These are phyloP conservation scores for Cornus controversa DNA, from an alignment of 148 eudicot genomes.

Conservation along the genomic window DNA sequence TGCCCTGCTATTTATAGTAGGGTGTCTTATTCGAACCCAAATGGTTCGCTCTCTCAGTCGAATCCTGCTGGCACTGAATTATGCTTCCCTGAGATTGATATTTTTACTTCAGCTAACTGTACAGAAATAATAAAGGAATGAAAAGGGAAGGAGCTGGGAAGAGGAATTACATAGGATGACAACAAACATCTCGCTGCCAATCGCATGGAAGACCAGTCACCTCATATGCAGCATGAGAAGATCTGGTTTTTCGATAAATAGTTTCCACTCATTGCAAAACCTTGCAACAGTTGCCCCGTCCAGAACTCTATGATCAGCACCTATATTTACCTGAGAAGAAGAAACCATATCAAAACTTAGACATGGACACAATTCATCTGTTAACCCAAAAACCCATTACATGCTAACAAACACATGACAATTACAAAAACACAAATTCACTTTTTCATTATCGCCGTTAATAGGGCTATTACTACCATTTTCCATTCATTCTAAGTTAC, in stretches of 20 bases:
- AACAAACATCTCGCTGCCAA: not conserved
- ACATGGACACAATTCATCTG: not conserved
- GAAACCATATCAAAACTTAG: not conserved
- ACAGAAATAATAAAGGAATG: not conserved
- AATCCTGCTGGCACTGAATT: not conserved
- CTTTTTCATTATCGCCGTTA: not conserved
- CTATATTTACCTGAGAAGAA: slow-evolving; percentile 69
- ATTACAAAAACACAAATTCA: not conserved
- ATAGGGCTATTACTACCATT: not conserved
- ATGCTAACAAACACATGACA: not conserved
- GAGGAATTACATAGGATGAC: not conserved
- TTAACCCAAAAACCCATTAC: not conserved
- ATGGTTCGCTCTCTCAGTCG: not conserved
- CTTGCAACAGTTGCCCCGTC: slow-evolving; percentile 91
- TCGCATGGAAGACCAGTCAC: slow-evolving; percentile 26
- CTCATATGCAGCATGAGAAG: slow-evolving; percentile 69
- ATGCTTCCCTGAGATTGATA: not conserved
- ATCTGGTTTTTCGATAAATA: slow-evolving; percentile 75
- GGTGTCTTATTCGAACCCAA: no score
- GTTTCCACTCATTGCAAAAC: slow-evolving; percentile 96
- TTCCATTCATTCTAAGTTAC: not conserved
- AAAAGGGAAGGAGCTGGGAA: not conserved
- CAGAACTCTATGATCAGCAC: slow-evolving; percentile 89
- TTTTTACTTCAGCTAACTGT: not conserved
- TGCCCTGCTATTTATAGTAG: no score